Conservation (phyloP, 495 filamentous ascomycete genomes). For the Entonaema liquescens region DNA sequence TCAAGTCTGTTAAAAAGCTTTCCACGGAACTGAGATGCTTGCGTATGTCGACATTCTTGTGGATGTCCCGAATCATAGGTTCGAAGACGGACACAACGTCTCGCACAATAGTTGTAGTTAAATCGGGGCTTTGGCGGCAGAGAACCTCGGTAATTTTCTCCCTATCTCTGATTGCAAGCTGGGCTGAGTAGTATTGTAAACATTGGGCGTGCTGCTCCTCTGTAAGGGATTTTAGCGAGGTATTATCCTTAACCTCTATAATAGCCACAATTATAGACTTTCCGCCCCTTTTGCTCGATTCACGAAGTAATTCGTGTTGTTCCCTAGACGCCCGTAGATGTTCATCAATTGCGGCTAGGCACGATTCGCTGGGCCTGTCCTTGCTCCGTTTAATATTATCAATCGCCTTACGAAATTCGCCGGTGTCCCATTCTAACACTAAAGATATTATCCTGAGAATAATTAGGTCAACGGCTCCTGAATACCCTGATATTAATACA, state of each 20-base stretch:
- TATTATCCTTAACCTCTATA: conserved; percentile 46
- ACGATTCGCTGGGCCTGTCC: conserved; percentile 56
- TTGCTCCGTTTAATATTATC: conserved; percentile 62
- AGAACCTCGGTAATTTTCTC: conserved; percentile 65
- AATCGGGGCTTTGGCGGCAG: conserved; percentile 66
- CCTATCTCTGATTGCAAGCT: conserved; percentile 68
- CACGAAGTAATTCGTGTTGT: conserved; percentile 59
- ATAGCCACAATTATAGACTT: conserved; percentile 64
- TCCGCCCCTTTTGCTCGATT: conserved; percentile 45
- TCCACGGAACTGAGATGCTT: conserved; percentile 65
- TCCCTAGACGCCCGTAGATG: conserved; percentile 56
- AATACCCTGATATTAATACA: not conserved
- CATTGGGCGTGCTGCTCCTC: conserved; percentile 62
- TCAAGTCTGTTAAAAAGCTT: conserved; percentile 67
- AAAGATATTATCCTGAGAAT: conserved; percentile 66
- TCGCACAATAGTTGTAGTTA: conserved; percentile 65
- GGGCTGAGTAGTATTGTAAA: conserved; percentile 65
- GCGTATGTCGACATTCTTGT: conserved; percentile 70
- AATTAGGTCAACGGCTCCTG: conserved; percentile 3
- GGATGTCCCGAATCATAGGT: conserved; percentile 69
- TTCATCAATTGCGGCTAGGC: conserved; percentile 58
- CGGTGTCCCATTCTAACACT: conserved; percentile 67
- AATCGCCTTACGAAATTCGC: conserved; percentile 63
- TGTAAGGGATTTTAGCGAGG: conserved; percentile 48
- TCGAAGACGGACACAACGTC: conserved; percentile 67